Evolutionary conservation across 1,139 yeast genomes (phyloP).

Genomic region (Zygoascus sp.): DNA sequence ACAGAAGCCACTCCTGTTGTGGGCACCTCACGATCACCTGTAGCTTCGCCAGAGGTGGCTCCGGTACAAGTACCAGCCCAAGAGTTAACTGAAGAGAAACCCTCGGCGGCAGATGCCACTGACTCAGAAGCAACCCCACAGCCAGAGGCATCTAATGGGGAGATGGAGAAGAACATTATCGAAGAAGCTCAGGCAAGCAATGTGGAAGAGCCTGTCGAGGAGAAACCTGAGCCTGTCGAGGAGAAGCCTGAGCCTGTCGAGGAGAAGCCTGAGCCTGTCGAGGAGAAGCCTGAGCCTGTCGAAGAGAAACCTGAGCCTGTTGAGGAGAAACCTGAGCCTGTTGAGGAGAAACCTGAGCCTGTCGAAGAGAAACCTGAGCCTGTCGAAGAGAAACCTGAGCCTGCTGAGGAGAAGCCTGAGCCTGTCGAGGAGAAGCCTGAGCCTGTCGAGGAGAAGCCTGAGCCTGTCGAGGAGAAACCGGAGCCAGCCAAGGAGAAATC

Average conservation of each 20-base stretch:
- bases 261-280: constrained; percentile 18
- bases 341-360: constrained; percentile 14
- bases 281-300: constrained; percentile 16
- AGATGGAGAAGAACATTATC: background rate
- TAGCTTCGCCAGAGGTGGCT: too few species aligned
- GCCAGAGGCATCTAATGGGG: too few species aligned
- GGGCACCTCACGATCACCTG: background rate
- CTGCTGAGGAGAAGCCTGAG: too few species aligned
- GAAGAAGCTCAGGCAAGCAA: background rate
- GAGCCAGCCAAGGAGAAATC: too few species aligned
- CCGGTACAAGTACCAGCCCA: too few species aligned
- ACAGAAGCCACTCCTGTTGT: constrained; percentile 9
- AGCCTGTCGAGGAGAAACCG: too few species aligned
- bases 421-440: too few species aligned
- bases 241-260: constrained; percentile 14
- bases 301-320: constrained; percentile 17
- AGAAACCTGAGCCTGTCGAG: constrained; percentile 4
- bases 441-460: too few species aligned
- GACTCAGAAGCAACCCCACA: too few species aligned
- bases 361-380: constrained; percentile 16
- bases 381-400: constrained; percentile 13
- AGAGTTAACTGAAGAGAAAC: too few species aligned
- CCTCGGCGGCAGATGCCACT: too few species aligned
- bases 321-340: constrained; percentile 14
- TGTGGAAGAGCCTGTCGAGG: background rate